These are phyloP conservation scores for Ustulina deusta DNA, from an alignment of 2,329 filamentous ascomycete species.

Conservation along the genomic window DNA sequence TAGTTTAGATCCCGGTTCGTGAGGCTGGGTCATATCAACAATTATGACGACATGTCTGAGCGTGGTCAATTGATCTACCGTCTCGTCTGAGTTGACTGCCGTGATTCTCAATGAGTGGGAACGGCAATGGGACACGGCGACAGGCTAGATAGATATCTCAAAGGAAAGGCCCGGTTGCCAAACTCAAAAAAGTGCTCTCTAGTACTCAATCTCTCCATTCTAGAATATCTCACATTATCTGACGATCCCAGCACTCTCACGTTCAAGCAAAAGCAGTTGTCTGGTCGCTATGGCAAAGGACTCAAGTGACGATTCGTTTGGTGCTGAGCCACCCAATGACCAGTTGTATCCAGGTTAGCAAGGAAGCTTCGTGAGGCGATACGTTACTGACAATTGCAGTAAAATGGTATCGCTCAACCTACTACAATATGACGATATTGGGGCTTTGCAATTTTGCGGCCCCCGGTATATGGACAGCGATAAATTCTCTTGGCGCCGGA, in stretches of 20 bases:
- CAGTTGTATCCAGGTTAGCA: slow-evolving; percentile 28
- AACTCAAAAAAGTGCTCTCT: slow-evolving; percentile 11
- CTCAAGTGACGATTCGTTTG: slow-evolving; percentile 22
- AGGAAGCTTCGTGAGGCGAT: slow-evolving; percentile 13
- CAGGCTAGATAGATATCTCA: slow-evolving; percentile 21
- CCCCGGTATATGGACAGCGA: slow-evolving; percentile 78
- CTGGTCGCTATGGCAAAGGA: slow-evolving; percentile 16
- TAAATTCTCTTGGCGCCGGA: slow-evolving; percentile 79
- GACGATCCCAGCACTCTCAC: slow-evolving; percentile 12
- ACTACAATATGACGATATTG: slow-evolving; percentile 78
- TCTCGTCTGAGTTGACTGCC: slow-evolving; percentile 21
- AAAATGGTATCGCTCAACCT: slow-evolving; percentile 77
- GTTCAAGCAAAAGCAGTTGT: slow-evolving; percentile 18
- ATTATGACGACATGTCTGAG: slow-evolving; percentile 21
- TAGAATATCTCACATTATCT: slow-evolving; percentile 24
- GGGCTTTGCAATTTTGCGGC: slow-evolving; percentile 78
- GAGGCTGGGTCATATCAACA: slow-evolving; percentile 19
- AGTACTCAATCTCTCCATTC: slow-evolving; percentile 18
- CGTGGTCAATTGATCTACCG: no score
- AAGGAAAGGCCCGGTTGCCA: slow-evolving; percentile 16
- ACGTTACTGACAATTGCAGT: slow-evolving; percentile 53
- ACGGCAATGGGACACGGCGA: slow-evolving; percentile 14
- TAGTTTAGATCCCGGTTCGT: slow-evolving; percentile 20
- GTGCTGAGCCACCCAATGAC: slow-evolving; percentile 20
- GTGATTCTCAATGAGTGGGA: slow-evolving; percentile 20